These are phyloP conservation scores for Panicum miliaceum DNA, from an alignment of 176 grass and related monocot genomes.

Conservation along the genomic window DNA sequence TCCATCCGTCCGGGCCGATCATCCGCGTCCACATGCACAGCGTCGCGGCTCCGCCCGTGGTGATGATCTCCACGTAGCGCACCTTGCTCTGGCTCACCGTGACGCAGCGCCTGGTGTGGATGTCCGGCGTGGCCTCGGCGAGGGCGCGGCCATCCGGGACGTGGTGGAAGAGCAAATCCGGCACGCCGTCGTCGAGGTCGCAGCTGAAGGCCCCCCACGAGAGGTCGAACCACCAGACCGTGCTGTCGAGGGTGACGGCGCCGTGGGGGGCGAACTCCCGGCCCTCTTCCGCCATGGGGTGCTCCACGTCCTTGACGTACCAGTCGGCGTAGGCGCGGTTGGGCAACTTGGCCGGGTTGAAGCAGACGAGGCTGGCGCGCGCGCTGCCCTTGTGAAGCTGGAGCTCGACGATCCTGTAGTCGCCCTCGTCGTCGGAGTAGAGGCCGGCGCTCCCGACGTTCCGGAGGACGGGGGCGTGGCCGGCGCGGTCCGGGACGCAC, in stretches of 20 bases:
- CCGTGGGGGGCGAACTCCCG: background rate
- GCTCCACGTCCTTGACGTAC: background rate
- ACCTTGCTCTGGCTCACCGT: background rate
- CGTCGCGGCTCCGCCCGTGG: background rate
- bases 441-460: background rate
- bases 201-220: constrained; percentile 22
- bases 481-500: background rate
- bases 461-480: background rate
- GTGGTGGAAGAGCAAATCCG: background rate
- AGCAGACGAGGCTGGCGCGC: background rate
- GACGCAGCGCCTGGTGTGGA: background rate
- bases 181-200: background rate
- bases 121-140: background rate
- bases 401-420: background rate
- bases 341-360: too few species aligned
- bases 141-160: background rate
- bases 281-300: background rate
- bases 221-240: constrained; percentile 1
- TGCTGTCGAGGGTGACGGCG: background rate
- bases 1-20: background rate
- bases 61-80: background rate
- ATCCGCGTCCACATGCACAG: constrained; percentile 6
- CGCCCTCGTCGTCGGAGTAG: background rate
- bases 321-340: background rate
- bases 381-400: background rate